Base-by-base conservation (phyloP, 2,329 filamentous ascomycete species). In the Ceratocystis huliohia region DNA sequence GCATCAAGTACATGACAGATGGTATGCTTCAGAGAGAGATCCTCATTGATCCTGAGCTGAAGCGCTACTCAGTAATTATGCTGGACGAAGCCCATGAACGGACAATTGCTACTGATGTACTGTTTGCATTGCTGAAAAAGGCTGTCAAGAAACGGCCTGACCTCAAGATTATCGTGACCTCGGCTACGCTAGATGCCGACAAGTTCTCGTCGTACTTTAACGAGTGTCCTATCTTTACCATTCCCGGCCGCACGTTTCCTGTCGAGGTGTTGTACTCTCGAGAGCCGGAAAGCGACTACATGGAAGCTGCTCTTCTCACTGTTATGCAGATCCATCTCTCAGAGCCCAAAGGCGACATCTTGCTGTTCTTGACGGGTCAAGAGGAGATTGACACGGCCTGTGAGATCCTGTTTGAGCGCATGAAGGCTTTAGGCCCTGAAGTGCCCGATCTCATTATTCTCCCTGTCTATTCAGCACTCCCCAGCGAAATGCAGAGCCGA, bases 1-100 rank as follows among this genome's bases (percentile, higher is more conserved):
- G 87, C 73, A 96, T 99, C 79, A 99, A 99, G 78, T 99, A 99
- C 78, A 96, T 99, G 93, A 99, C 94, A 17, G 94, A 99, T 72
- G 94, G 94, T 76, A 97, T 97, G 89, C 83, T 99, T 74, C 87
- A 96, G 77, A 84, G 94, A 78, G 94, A 99, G 77, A 91, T 96
- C 74, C 81, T 99, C 64, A 82, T 96, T 70, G 94, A 99, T 74
- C 89, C 92, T 0, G 88, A 96, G 71, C 78, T 99, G 70, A 88
- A 83, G 73, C 85, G 89, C 70, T 99, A 99, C 74, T 96, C 91
- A 0, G 91, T 94, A 68, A 96, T 99, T 73, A 99, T 99, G 87
- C 82, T 99, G 71, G 94, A 99, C 74, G 94, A 99, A 74, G 94
- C 94, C 3, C 94, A 99, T 84, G 94, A 99, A 75, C 86, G 94